Conservation (phyloP, 2,329 filamentous ascomycete species). For the Neospermospora avenae region DNA sequence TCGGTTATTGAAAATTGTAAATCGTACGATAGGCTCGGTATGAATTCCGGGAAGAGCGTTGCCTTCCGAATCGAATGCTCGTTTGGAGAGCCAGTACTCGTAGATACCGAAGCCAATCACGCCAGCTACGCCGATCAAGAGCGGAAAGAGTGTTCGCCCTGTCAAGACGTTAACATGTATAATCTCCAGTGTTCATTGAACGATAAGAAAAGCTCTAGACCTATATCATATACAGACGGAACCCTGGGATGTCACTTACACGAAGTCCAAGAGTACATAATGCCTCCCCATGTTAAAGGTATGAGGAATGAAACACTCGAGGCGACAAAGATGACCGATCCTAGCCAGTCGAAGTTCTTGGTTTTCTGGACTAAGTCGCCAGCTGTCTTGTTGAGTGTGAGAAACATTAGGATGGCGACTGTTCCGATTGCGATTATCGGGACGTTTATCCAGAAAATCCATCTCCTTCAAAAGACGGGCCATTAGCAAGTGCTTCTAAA, state of each 20-base stretch:
- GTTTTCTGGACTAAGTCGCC: conserved; percentile 34
- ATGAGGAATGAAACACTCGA: conserved; percentile 58
- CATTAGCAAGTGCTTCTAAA: too few relatives aligned
- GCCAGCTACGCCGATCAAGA: conserved; percentile 52
- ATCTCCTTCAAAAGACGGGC: too few relatives aligned
- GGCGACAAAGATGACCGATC: conserved; percentile 57
- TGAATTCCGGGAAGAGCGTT: conserved; percentile 21
- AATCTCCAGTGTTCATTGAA: too few relatives aligned
- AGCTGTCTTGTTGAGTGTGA: conserved; percentile 27
- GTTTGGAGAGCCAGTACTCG: conserved; percentile 38
- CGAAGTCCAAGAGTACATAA: conserved; percentile 61
- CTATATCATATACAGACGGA: too few relatives aligned
- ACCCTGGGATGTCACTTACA: conserved; percentile 38
- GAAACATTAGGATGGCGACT: conserved; percentile 28
- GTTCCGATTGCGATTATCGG: conserved; percentile 29
- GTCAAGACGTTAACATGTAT: too few relatives aligned
- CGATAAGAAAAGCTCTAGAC: too few relatives aligned
- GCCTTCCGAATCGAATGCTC: conserved; percentile 28
- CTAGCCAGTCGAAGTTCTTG: conserved; percentile 59
- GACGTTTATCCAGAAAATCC: conserved; percentile 55
- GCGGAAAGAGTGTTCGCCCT: conserved; percentile 54
- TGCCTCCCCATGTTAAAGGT: conserved; percentile 59
- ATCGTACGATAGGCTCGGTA: conserved; percentile 39
- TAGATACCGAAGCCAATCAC: conserved; percentile 52
- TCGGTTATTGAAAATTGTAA: conserved; percentile 44